A percentile compares a stretch with the other conserved stretches of the same genome.
phyloP scores from a whole-genome alignment of 2,329 filamentous ascomycete species.

The Tolypocladium sp. region DNA sequence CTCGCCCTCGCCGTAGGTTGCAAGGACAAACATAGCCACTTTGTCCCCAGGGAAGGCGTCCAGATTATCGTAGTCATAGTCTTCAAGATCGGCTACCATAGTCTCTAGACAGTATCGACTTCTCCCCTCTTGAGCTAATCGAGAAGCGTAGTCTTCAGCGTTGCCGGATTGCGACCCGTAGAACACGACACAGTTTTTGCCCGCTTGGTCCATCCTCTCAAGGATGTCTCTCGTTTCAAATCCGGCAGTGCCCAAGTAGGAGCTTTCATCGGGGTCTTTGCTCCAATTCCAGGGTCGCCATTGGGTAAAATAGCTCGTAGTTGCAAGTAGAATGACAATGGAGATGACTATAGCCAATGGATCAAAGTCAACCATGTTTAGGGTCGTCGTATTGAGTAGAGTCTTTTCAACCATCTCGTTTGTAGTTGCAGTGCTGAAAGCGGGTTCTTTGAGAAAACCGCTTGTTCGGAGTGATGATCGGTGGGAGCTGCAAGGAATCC shows the following conservation, averaged over 20 bases:
- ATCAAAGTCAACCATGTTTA: too few species aligned
- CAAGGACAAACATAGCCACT: conserved; percentile 87
- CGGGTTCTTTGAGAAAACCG: too few species aligned
- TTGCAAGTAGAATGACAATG: too few species aligned
- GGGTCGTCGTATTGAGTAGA: too few species aligned
- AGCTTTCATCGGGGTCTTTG: conserved; percentile 80
- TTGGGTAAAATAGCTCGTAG: too few species aligned
- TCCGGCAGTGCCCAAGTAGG: conserved; percentile 59
- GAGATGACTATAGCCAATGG: too few species aligned
- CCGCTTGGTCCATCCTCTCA: conserved; percentile 89
- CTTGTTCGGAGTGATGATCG: too few species aligned
- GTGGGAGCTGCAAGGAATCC: too few species aligned
- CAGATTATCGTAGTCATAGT: conserved; percentile 93
- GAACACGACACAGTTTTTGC: conserved; percentile 97
- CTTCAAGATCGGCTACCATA: conserved; percentile 96
- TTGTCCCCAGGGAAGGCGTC: conserved; percentile 85
- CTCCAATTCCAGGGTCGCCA: too few species aligned
- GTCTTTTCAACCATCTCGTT: too few species aligned
- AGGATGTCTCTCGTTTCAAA: conserved; percentile 82
- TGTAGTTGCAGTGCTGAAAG: too few species aligned
- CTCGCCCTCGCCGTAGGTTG: conserved; percentile 96
- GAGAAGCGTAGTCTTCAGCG: conserved; percentile 93
- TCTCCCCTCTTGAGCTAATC: conserved; percentile 93
- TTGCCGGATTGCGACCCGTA: conserved; percentile 98
- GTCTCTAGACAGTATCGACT: conserved; percentile 93